phyloP scores from a whole-genome alignment of 78 protist genomes.

The Cyanophora paradoxa region DNA sequence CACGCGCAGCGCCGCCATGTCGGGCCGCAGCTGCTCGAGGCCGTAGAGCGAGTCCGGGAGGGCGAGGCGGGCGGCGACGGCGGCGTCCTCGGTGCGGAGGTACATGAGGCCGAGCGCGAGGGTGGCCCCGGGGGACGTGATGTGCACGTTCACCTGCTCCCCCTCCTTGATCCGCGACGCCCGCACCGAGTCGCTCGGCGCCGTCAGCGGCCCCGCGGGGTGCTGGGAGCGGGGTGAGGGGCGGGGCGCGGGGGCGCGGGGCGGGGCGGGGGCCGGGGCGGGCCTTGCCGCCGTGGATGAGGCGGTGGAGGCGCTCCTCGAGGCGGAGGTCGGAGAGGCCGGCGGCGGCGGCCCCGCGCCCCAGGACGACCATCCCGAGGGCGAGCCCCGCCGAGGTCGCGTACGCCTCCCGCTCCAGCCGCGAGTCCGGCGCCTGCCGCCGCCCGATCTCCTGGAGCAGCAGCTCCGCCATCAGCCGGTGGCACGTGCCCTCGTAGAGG shows the following conservation, averaged over 20 bases:
- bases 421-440: slow-evolving; percentile 36
- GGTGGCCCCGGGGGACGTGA: slow-evolving; percentile 81
- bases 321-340: slow-evolving; percentile 56
- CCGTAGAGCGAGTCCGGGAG: slow-evolving; percentile 57
- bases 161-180: slow-evolving; percentile 22
- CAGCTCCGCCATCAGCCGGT: slow-evolving; percentile 69
- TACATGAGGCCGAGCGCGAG: slow-evolving; percentile 69
- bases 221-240: too few relatives aligned
- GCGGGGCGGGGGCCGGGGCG: too few relatives aligned
- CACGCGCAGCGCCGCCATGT: slow-evolving; percentile 48
- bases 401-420: slow-evolving; percentile 49
- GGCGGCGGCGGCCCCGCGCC: slow-evolving; percentile 34
- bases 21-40: slow-evolving; percentile 62
- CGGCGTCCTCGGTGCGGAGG: slow-evolving; percentile 43
- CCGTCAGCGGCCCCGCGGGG: too few relatives aligned
- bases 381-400: slow-evolving; percentile 72
- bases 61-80: slow-evolving; percentile 29
- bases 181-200: too few relatives aligned
- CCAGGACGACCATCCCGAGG: slow-evolving; percentile 64
- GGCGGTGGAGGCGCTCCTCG: slow-evolving; percentile 42
- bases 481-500: slow-evolving; percentile 58
- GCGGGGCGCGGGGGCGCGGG: too few relatives aligned
- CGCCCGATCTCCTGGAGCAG: slow-evolving; percentile 58
- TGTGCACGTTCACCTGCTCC: slow-evolving; percentile 46
- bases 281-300: slow-evolving; percentile 26